Percentiles rank a stretch among this genome's conserved stretches.
phyloP scores from a whole-genome alignment of 495 filamentous ascomycete species.

The Penicillium alfredii region DNA sequence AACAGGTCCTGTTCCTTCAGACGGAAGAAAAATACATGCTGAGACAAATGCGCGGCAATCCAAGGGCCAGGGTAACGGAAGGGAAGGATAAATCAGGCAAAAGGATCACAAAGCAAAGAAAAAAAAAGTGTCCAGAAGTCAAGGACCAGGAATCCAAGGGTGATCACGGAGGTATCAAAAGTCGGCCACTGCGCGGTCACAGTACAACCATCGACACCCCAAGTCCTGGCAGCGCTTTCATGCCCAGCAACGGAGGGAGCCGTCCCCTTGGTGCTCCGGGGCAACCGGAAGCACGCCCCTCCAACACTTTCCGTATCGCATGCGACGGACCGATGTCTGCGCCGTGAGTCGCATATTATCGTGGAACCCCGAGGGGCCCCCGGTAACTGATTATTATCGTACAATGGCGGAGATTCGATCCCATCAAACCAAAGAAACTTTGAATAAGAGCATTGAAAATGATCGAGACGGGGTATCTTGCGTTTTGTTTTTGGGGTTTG shows the following conservation, averaged over 20 bases:
- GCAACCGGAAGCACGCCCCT: conserved; percentile 15
- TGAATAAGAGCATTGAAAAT: conserved; percentile 39
- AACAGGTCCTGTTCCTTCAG: conserved; percentile 29
- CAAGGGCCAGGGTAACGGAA: conserved; percentile 22
- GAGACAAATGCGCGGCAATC: conserved; percentile 32
- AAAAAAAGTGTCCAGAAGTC: conserved; percentile 20
- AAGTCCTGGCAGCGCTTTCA: conserved; percentile 13
- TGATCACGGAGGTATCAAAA: conserved; percentile 7
- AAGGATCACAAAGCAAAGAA: conserved; percentile 29
- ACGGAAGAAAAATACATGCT: conserved; percentile 35
- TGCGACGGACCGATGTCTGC: conserved; percentile 22
- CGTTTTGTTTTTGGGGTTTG: conserved; percentile 29
- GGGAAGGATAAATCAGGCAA: conserved; percentile 13
- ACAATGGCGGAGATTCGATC: conserved; percentile 39
- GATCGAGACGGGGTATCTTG: conserved; percentile 45
- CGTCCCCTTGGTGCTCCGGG: too few species aligned
- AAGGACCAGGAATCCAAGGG: conserved; percentile 9
- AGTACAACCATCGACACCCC: conserved; percentile 11
- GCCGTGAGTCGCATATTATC: conserved; percentile 32
- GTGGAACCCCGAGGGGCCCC: conserved; percentile 20
- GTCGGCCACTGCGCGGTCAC: conserved; percentile 3
- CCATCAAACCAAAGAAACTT: conserved; percentile 31
- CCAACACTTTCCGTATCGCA: conserved; percentile 25
- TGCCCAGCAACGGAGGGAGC: too few species aligned
- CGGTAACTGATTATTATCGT: conserved; percentile 41